Evolutionary conservation across 2,329 filamentous ascomycete species (phyloP).

Genomic region (Pyrenophora graminea): DNA sequence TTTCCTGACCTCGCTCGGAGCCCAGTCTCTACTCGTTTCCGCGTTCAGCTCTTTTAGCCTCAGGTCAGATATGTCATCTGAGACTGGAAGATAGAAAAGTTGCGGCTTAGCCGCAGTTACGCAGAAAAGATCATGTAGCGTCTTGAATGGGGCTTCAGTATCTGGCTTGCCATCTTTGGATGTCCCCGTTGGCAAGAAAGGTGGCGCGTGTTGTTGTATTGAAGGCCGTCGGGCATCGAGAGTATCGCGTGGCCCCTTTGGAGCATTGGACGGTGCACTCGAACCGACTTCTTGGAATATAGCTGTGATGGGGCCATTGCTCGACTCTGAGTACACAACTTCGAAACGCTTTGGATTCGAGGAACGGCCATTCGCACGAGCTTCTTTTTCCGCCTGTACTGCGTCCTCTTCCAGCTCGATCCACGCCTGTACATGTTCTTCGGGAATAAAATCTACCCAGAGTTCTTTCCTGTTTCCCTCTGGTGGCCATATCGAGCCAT

Average conservation of each 20-base stretch:
- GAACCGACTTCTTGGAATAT: constrained; percentile 43
- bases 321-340: constrained; percentile 33
- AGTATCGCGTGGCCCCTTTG: constrained; percentile 26
- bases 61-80: constrained; percentile 64
- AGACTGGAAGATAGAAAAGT: constrained; percentile 68
- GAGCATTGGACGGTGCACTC: constrained; percentile 28
- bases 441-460: constrained; percentile 88
- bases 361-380: constrained; percentile 24
- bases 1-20: constrained; percentile 34
- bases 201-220: constrained; percentile 1
- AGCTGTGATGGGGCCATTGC: constrained; percentile 27
- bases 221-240: constrained; percentile 9
- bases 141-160: constrained; percentile 51
- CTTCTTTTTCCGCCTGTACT: constrained; percentile 34
- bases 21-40: constrained; percentile 50
- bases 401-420: constrained; percentile 57
- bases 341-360: constrained; percentile 36
- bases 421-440: constrained; percentile 73
- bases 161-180: constrained; percentile 25
- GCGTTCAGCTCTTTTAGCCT: constrained; percentile 65
- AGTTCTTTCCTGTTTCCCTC: constrained; percentile 82
- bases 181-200: constrained; percentile 5
- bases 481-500: constrained; percentile 82
- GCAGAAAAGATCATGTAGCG: constrained; percentile 64
- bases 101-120: constrained; percentile 66